Conservation (phyloP, 306 rosid genomes). For the Glycine tomentella region DNA sequence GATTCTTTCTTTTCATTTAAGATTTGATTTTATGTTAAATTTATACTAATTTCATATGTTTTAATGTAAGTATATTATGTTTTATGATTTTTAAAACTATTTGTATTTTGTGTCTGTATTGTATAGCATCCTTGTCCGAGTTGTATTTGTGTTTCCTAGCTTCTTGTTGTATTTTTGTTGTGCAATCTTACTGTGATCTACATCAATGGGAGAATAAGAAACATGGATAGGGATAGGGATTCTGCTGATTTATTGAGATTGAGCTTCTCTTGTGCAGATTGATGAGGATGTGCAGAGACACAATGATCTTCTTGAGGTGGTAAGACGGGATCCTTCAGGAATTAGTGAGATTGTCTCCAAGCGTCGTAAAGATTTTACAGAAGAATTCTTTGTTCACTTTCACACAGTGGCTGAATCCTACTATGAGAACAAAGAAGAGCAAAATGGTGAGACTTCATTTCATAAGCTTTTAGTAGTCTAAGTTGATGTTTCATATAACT, state of each 20-base stretch:
- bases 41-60: background rate
- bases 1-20: background rate
- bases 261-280: slow-evolving; percentile 57
- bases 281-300: slow-evolving; percentile 95
- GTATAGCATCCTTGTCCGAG: background rate
- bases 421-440: slow-evolving; percentile 63
- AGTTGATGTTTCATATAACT: slow-evolving; percentile 8
- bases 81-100: background rate
- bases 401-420: slow-evolving; percentile 74
- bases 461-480: slow-evolving; percentile 24
- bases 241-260: slow-evolving; percentile 2
- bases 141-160: background rate
- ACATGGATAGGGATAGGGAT: background rate
- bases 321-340: slow-evolving; percentile 56
- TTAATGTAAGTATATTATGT: background rate
- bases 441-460: slow-evolving; percentile 64
- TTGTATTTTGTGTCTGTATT: background rate
- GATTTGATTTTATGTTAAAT: background rate
- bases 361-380: slow-evolving; percentile 92
- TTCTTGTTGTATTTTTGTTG: background rate
- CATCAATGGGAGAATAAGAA: slow-evolving; percentile 5
- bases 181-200: slow-evolving; percentile 2
- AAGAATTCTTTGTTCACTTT: slow-evolving; percentile 89
- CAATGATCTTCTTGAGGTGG: slow-evolving; percentile 68
- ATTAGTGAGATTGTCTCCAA: slow-evolving; percentile 73